Evolutionary conservation across 2,329 filamentous ascomycete genomes (phyloP), one percentile per base, ranked within the genome.

Genomic region (Orbilia javanica): DNA sequence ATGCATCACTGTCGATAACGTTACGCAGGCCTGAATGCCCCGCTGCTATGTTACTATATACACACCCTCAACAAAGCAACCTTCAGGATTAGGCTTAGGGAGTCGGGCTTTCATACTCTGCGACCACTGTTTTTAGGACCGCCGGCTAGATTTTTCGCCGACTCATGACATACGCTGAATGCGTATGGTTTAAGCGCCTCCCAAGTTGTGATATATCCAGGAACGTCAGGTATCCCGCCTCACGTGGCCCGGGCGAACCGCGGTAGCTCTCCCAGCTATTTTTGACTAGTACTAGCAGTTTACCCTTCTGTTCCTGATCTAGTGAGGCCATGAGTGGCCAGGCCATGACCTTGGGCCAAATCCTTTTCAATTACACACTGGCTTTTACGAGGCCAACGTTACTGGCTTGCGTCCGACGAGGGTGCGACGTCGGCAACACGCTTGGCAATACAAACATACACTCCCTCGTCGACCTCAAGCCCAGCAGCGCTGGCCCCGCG

Each of bases 111-210:
- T 42, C 55, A 60, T 25, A 11, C 11, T 42, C 18, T 34, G 11
- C 20, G 4, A 6, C 20, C 27, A 60, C 10, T 27, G 29, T 0
- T 13, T 42, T 60, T 60, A 42, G 31, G 31, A 60, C 55, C 55
- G 34, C 55, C 55, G 55, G 55, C 31, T 60, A 11, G 55, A 60
- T 60, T 20, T 60, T 60, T 42, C 34, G 55, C 55, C 55, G 55
- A 42, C 20, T 27, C 31, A 25, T 60, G 34, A 13, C 34, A 42
- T 25, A 42, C 22, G 20, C 31, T 42, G 55, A 60, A 42, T 42
- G 55, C 55, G 52, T 57, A 57, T 39, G n/a, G 27, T 27, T 18
- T 42, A 60, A 60, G 52, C 55, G 20, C 31, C 34, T 13, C 34
- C 25, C 11, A 4, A 25, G n/a, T 27, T 60, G 55, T 42, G 25